Evolutionary conservation across 1,284 basidiomycete species (phyloP), one percentile per base, ranked within the genome.

Genomic region (Cutaneotrichosporon cyanovorans): DNA sequence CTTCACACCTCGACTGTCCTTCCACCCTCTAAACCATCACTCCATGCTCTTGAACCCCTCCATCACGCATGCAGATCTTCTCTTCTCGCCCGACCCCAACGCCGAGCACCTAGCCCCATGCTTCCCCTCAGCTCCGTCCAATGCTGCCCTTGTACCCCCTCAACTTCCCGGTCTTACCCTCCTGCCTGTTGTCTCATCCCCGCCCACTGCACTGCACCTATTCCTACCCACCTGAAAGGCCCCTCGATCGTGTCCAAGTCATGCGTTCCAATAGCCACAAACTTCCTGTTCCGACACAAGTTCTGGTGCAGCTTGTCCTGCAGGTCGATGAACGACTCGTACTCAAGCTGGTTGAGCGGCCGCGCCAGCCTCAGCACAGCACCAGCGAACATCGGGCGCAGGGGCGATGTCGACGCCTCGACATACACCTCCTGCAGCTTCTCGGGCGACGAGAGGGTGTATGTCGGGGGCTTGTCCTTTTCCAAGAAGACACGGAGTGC

Each of bases 251-350:
- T 91, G 71, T 95, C 90, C 36, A 98, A 74, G 73, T 99, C 95
- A 62, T 99, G 95, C 3, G 95, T 98, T 48, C 95, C 95, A 58
- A 99, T 96, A 16, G 95, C 83, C 32, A 96, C 95, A 35, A 99
- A 80, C 61, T 87, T 87, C 48, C 95, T 77, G 58, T 86, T 78
- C 45, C 95, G 78, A 61, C 88, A 93, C 37, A 99, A 78, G 70
- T 99, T 98, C 64, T 92, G 87, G 68, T 98, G 95, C 37, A 99
- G 78, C 74, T 98, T 98, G 71, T 98, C 95, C 73, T 98, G 95
- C 16, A 96, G 75, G 65, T 97, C 95, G 65, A 99, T 96, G 79
- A 98, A 98, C 53, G 87, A 92, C 33, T 87, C 87, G 68, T 98
- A 98, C 43, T 87, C 90, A 48, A 82, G 78, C 33, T 82, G 81